Base-by-base conservation (phyloP, 2,329 filamentous ascomycete species). In the Penicillium sp. region DNA sequence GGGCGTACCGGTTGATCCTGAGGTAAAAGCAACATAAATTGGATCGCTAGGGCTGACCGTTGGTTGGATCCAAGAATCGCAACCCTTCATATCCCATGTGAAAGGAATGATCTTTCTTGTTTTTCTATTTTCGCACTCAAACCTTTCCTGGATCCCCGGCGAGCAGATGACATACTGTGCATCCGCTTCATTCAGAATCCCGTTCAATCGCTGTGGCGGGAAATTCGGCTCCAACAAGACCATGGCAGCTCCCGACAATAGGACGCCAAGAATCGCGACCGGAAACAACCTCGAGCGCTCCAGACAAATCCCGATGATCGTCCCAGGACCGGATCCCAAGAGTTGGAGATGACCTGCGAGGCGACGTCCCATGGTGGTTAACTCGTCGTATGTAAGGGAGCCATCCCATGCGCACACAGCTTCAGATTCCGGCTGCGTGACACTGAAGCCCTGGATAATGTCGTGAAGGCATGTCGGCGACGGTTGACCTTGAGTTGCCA, bases 371-470 rank as follows among this genome's bases (percentile, higher is more conserved):
- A 31, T 16, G 6, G 14, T 10, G 27, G 37, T 34, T 14, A 54
- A 22, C 13, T 48, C 43, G 14, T 38, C 14, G 37, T 51, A 54
- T 7, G 52, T 54, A 1, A 54, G 28, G 8, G 39, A 48, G 16
- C 47, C 47, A 36, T 54, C 51, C 47, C 51, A 52, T 16, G 51
- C 38, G 33, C 47, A 56, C 18, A 56, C 37, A 3, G 54, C 54
- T 18, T 45, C 29, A 27, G 44, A 41, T 14, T 35, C 28, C 6
- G 49, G 46, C n/a, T 41, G 49, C 12, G 55, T 35, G 13, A 31
- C 4, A 10, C 29, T 6, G 9, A 41, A 33, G 6, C 2, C 12
- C 5, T 41, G 29, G 28, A 41, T 41, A 1, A 33, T 10, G 16
- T 41, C 29, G 12, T 41, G 40, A 2, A 41, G 18, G 29, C 29